Conservation (phyloP, 2,329 filamentous ascomycete species). For the Talaromyces rugulosus region DNA sequence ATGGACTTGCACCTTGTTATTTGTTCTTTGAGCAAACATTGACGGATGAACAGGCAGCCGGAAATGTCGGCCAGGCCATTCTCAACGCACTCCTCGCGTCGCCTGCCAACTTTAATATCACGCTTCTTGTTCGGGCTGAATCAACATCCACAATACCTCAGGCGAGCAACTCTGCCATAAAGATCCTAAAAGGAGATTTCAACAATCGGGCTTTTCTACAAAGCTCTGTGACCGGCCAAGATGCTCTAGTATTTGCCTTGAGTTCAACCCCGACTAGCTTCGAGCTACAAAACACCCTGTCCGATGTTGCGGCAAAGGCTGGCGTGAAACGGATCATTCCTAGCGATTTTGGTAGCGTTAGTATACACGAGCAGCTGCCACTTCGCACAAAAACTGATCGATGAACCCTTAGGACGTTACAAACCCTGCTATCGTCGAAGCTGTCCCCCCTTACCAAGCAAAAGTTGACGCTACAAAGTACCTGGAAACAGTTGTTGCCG, state of each 20-base stretch:
- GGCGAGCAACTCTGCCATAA: conserved; percentile 1
- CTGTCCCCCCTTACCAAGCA: conserved; percentile 1
- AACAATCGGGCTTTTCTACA: background rate
- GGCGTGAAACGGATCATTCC: conserved; percentile 10
- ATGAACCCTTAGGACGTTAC: conserved; percentile 1
- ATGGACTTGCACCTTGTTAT: background rate
- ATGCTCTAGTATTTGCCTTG: conserved; percentile 2
- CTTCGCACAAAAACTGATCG: background rate
- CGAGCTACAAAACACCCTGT: conserved; percentile 1
- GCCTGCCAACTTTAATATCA: conserved; percentile 3
- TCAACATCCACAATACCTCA: conserved; percentile 4
- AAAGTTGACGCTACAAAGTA: conserved; percentile 7
- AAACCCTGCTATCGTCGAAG: conserved; percentile 4
- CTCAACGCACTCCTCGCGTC: conserved; percentile 5
- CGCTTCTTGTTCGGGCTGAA: background rate
- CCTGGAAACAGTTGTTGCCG: background rate
- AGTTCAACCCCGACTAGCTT: conserved; percentile 1
- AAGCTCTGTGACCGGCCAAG: conserved; percentile 2
- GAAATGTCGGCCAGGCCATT: conserved; percentile 5
- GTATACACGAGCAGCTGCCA: background rate
- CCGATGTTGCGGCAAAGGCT: conserved; percentile 5
- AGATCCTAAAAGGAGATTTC: conserved; percentile 6
- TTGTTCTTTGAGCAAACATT: background rate
- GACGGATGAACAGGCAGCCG: conserved; percentile 3
- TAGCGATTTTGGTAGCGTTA: conserved; percentile 10